Percentiles rank a stretch among this genome's conserved stretches.
These are phyloP conservation scores for Solanum hybrid DNA, from an alignment of 305 asterid genomes.

Conservation along the genomic window DNA sequence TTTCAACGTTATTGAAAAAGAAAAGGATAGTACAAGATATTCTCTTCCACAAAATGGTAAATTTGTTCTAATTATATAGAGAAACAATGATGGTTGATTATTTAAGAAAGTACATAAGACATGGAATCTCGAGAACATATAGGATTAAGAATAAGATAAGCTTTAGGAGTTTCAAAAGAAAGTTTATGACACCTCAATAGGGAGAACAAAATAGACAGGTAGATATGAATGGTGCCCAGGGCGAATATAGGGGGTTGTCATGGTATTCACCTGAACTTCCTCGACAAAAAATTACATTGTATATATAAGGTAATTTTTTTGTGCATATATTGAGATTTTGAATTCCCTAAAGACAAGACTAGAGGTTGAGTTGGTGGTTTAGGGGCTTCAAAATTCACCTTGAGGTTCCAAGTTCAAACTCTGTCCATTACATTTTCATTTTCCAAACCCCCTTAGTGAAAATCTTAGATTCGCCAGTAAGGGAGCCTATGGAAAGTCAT, in stretches of 20 bases:
- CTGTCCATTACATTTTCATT: neutral
- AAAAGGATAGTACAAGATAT: neutral
- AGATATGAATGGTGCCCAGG: neutral
- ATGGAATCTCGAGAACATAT: neutral
- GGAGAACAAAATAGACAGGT: neutral
- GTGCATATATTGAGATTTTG: neutral
- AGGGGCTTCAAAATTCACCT: neutral
- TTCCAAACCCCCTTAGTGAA: neutral
- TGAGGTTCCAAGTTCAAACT: neutral
- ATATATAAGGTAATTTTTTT: neutral
- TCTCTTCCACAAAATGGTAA: neutral
- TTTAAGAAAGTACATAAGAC: neutral
- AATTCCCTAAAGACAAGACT: neutral
- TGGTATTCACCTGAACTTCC: neutral
- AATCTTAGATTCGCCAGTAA: neutral
- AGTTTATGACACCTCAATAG: neutral
- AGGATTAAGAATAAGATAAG: neutral
- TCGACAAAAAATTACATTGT: neutral
- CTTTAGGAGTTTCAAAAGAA: neutral
- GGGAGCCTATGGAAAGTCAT: neutral
- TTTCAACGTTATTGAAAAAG: neutral
- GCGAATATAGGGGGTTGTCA: neutral
- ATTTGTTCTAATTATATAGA: no score
- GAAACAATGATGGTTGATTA: neutral
- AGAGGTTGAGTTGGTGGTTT: neutral